phyloP scores from a whole-genome alignment of 2,329 filamentous ascomycete species.

The Grosmannia huntii region DNA sequence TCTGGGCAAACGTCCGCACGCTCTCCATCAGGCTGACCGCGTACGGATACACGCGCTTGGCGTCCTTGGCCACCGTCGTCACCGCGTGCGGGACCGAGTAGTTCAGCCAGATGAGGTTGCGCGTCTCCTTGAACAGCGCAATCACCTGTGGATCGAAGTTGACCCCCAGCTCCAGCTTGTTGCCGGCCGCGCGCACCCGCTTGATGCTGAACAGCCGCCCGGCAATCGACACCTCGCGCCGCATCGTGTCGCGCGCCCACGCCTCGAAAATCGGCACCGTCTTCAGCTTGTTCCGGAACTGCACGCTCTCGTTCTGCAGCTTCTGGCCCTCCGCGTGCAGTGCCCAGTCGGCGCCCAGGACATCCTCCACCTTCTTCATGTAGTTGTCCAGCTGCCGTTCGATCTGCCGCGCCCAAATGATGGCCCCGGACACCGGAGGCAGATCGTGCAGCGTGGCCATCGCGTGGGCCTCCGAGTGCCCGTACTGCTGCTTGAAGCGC shows the following conservation, averaged over 20 bases:
- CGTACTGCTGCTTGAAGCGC: conserved; percentile 97
- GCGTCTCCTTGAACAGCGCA: conserved; percentile 94
- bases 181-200: conserved; percentile 80
- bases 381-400: conserved; percentile 91
- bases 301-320: conserved; percentile 75
- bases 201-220: conserved; percentile 84
- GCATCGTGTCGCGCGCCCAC: conserved; percentile 83
- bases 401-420: conserved; percentile 96
- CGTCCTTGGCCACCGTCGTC: conserved; percentile 92
- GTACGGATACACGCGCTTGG: conserved; percentile 96
- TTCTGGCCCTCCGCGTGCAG: conserved; percentile 92
- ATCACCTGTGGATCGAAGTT: conserved; percentile 98
- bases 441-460: conserved; percentile 97
- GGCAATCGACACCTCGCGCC: conserved; percentile 80
- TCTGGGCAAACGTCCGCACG: conserved; percentile 85
- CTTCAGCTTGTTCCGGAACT: conserved; percentile 94
- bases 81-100: conserved; percentile 90
- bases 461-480: conserved; percentile 90
- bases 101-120: conserved; percentile 89
- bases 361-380: conserved; percentile 98
- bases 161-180: conserved; percentile 75
- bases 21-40: conserved; percentile 98
- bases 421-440: conserved; percentile 88
- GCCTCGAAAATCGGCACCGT: conserved; percentile 89
- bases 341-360: conserved; percentile 88